These are phyloP conservation scores for Pestalotiopsis sp. DNA, from an alignment of 2,329 filamentous ascomycete genomes.

Conservation along the genomic window DNA sequence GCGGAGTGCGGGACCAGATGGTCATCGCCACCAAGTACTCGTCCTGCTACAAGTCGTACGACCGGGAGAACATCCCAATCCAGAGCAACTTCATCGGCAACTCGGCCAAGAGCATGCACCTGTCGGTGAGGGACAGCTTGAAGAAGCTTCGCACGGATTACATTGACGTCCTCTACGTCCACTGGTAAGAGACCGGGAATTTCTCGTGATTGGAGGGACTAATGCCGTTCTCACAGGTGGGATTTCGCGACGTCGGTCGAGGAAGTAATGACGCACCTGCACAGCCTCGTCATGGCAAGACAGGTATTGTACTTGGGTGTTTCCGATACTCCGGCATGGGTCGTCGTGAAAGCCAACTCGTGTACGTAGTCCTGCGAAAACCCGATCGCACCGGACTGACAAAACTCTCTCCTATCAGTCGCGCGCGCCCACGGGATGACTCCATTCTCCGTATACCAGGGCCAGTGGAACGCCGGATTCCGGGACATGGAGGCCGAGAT, in stretches of 20 bases:
- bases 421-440: background rate
- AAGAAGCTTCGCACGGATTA: slow-evolving; percentile 62
- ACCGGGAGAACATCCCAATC: slow-evolving; percentile 13
- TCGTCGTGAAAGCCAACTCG: background rate
- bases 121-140: slow-evolving; percentile 54
- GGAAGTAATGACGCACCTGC: background rate
- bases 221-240: background rate
- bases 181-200: background rate
- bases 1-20: slow-evolving; percentile 35
- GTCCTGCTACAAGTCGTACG: slow-evolving; percentile 41
- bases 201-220: background rate
- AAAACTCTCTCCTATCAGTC: background rate
- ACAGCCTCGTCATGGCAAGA: background rate
- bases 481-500: background rate
- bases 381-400: no score
- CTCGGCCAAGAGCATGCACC: slow-evolving; percentile 57
- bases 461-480: background rate
- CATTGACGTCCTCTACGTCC: slow-evolving; percentile 35
- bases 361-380: background rate
- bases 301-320: background rate
- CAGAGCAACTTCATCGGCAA: slow-evolving; percentile 53
- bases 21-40: slow-evolving; percentile 60
- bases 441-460: background rate
- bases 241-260: background rate
- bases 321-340: background rate